A percentile compares a stretch with the other conserved stretches of the same genome.
These are phyloP conservation scores for Pichia pseudocactophila DNA, from an alignment of 805 yeast species.

Conservation along the genomic window DNA sequence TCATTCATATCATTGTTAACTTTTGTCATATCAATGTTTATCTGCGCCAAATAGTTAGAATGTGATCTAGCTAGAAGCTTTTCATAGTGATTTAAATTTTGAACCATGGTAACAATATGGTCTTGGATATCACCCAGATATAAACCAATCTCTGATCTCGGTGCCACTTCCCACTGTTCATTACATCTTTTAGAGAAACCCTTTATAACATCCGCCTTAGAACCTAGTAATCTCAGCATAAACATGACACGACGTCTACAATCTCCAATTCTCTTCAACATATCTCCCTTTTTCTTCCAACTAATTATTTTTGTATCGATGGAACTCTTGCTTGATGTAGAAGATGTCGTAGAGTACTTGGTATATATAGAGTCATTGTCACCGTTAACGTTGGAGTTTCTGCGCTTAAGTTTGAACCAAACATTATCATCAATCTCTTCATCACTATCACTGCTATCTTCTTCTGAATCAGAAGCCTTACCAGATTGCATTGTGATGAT, in stretches of 20 bases:
- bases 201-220: conserved; percentile 95
- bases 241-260: conserved; percentile 93
- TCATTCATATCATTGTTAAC: conserved; percentile 97
- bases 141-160: conserved; percentile 83
- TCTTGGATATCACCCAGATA: conserved; percentile 96
- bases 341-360: conserved; percentile 10
- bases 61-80: conserved; percentile 91
- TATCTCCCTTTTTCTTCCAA: conserved; percentile 90
- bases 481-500: conserved; percentile 81
- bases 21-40: conserved; percentile 94
- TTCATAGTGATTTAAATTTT: conserved; percentile 88
- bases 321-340: conserved; percentile 24
- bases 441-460: conserved; percentile 33
- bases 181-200: conserved; percentile 89
- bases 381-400: conserved; percentile 22
- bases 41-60: conserved; percentile 91
- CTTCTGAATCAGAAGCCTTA: conserved; percentile 35
- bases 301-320: conserved; percentile 41
- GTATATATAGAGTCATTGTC: conserved; percentile 19
- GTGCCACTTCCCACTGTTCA: conserved; percentile 74
- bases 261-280: conserved; percentile 91
- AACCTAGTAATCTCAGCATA: conserved; percentile 70
- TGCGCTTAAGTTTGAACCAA: conserved; percentile 23
- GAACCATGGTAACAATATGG: conserved; percentile 96
- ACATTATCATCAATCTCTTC: conserved; percentile 29